Base-by-base conservation (phyloP, 768 basidiomycete genomes). In the Lentinula detonsa region DNA sequence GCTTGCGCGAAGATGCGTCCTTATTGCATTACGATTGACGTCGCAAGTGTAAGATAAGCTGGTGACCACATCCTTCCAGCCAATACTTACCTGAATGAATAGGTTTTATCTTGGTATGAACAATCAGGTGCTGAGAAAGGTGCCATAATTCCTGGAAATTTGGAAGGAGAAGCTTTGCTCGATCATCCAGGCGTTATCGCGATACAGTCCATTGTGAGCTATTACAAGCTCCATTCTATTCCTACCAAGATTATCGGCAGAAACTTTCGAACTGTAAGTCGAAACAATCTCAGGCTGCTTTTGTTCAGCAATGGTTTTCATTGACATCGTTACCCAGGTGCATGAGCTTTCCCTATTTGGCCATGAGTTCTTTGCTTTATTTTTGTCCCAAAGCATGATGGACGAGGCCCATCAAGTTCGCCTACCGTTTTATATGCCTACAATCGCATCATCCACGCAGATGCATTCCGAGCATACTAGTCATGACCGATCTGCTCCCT, bases 21-120 rank as follows among this genome's bases (percentile, higher is more conserved):
- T 37, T 34, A 23, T 13, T 48, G 5, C 10, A 59, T 59, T 35
- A 48, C 57, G 10, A 21, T 59, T 21, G 57, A 59, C 18, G 57
- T 59, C 16, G 57, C 31, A 6, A 35, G 16, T 46, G 57, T 59
- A 35, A 48, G 57, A 21, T 18, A 4, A 48, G 31, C 1, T 23
- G 13, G 10, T 40, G 7, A n/a, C 21, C 6, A 13, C 16, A 2
- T 13, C 9, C 11, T 45, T 21, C 23, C 23, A 9, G 11, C 18
- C 28, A 1, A 13, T 42, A 46, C 31, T 43, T 15, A 28, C 13
- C 18, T 28, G 4, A n/a, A 39, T 15, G 18, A 2, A 5, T 18
- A 59, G 57, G 23, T 59, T 18, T 28, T 59, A 46, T 33, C 16
- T n/a, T 59, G 57, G 57, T 48, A 59, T 59, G 57, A 59, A 59